Evolutionary conservation across 1,284 basidiomycete genomes (phyloP), one percentile per base, ranked within the genome.

Genomic region (Apiotrichum veenhuisii): DNA sequence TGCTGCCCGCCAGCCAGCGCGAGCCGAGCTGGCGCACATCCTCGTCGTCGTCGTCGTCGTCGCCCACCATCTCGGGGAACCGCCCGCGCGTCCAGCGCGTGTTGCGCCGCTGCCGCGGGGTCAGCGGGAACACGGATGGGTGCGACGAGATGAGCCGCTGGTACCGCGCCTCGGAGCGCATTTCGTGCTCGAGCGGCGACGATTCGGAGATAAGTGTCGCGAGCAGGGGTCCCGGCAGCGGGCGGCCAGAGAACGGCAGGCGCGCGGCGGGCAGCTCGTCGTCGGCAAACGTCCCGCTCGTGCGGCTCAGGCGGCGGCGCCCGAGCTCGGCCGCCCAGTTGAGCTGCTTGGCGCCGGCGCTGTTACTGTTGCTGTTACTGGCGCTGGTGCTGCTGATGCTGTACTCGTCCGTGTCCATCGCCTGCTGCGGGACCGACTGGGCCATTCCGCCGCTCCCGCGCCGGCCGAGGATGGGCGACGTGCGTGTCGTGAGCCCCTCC

Each of bases 31-130:
- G 34, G 11, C 52, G 22, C 12, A 26, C 22, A n/a, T 52, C 52
- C 9, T 61, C 59, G 26, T 71, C 70, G 17, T 75, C 72, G 37
- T 76, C 74, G 44, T 75, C 73, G 42, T 75, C 73, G 15, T 67
- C 72, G 5, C 65, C 74, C 14, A 71, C 72, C 61, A 68, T 72
- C 45, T 76, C 74, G n/a, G 74, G 74, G 46, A 72, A 76, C 10
- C 74, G 58, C 18, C 74, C 74, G 7, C 74, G 59, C 17, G 63
- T 63, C 44, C 54, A 41, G 20, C 60, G 54, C 17, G 55, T 56
- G 9, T 63, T 62, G 8, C 71, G 63, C 3, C 72, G 64, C 20
- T 67, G 66, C 18, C 72, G 61, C 3, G 74, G 74, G 0, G 72
- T 74, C 22, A 76, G 57, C 1, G 74, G 68, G 5, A 73, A 57